Evolutionary conservation across 495 filamentous ascomycete genomes (phyloP), one percentile per base, ranked within the genome.

Genomic region (Penicillium coffeae): DNA sequence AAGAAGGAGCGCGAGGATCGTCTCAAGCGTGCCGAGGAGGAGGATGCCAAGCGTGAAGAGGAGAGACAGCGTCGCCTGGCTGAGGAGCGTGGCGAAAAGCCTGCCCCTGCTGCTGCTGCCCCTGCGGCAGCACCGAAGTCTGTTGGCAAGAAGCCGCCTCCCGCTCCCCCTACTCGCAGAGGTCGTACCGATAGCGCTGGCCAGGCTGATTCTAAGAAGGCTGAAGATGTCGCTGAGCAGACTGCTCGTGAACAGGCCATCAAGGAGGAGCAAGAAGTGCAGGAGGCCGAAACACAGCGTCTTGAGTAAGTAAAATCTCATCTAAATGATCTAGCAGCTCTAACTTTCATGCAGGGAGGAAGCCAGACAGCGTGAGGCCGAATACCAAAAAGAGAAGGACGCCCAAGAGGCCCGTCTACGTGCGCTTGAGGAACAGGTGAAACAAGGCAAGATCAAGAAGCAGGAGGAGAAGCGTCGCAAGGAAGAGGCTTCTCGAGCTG

Each of bases 361-460:
- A 63, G 87, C 88, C 25, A 75, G 71, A 46, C 68, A 75, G 13
- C 86, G 90, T 57, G 89, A 96, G 60, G 80, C 84, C 12, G 92
- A 92, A 45, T 77, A 95, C 25, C 80, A 75, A 21, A 81, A 73
- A 51, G 90, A 96, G 66, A 86, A 86, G 39, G 83, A 90, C 51
- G 91, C 85, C 37, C 82, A 90, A 38, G 83, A 87, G 58, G 88
- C 87, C 36, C 86, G 89, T 37, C 79, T 96, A 16, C 85, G 81
- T 56, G 92, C 90, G 19, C 77, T 99, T 21, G 90, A 99, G 60
- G 89, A 97, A 61, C 90, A 94, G 63, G 90, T 97, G 38, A 85
- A 85, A 52, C 87, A 90, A 65, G 91, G 92, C 45, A 96, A 96
- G 70, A 70, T 97, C n/a, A 94, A 91, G 77, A 96, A 93, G 64